These are phyloP conservation scores for Beauveria sp. DNA, from an alignment of 2,329 filamentous ascomycete genomes.

Conservation along the genomic window DNA sequence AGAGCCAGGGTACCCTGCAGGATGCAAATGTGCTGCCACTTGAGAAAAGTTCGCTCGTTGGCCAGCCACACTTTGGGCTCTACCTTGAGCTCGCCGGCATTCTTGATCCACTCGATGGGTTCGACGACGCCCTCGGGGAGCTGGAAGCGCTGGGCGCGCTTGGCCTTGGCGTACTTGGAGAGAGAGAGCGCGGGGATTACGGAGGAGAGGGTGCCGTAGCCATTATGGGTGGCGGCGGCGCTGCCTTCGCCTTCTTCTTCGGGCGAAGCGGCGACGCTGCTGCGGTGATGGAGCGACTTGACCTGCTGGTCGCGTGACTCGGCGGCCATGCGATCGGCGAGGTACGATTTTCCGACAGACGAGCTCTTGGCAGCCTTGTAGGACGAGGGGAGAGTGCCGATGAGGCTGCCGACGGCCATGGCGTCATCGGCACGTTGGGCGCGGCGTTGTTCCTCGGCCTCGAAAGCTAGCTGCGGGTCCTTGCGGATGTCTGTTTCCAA, in stretches of 20 bases:
- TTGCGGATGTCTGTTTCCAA: conserved; percentile 90
- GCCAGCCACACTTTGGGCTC: conserved; percentile 98
- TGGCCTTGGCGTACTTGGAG: conserved; percentile 62
- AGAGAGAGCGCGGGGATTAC: conserved; percentile 79
- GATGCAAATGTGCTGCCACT: conserved; percentile 94
- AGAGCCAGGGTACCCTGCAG: conserved; percentile 78
- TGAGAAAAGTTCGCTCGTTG: conserved; percentile 96
- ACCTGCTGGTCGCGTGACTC: conserved; percentile 30
- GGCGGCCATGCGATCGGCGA: conserved; percentile 46
- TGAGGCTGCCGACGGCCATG: conserved; percentile 79
- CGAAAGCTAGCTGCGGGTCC: conserved; percentile 83
- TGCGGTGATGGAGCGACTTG: conserved; percentile 20
- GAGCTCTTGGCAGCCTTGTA: conserved; percentile 58
- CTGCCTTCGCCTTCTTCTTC: conserved; percentile 29
- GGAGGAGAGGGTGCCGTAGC: conserved; percentile 55
- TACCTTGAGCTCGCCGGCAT: conserved; percentile 81
- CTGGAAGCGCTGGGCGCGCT: conserved; percentile 35
- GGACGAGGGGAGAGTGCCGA: conserved; percentile 49
- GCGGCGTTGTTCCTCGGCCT: conserved; percentile 80
- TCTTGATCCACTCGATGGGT: conserved; percentile 86
- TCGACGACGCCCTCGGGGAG: conserved; percentile 85
- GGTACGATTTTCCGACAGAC: conserved; percentile 58
- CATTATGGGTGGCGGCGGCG: conserved; percentile 27
- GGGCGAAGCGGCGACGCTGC: conserved; percentile 19
- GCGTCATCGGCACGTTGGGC: conserved; percentile 79